phyloP scores from a whole-genome alignment of 129 eudicot species.

The Helichrysum umbraculigerum region DNA sequence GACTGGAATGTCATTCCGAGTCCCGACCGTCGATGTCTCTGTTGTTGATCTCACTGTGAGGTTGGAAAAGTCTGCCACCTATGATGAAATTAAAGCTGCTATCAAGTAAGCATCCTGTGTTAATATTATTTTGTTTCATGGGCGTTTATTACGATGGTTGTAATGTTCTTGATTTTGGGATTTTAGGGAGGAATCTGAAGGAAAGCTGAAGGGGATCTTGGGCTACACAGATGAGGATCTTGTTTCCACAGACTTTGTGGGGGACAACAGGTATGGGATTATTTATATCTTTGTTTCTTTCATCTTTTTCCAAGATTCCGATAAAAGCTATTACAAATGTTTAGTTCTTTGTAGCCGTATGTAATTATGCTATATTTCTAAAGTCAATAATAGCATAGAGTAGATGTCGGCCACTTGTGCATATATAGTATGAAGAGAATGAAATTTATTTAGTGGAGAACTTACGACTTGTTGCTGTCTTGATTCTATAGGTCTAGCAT shows the following conservation, averaged over 20 bases:
- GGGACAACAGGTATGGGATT: slow-evolving; percentile 55
- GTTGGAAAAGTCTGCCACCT: slow-evolving; percentile 69
- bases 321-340: background rate
- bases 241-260: slow-evolving; percentile 81
- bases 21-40: slow-evolving; percentile 88
- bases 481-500: slow-evolving; percentile 64
- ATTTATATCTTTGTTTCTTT: background rate
- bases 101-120: slow-evolving; percentile 54
- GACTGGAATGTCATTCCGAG: slow-evolving; percentile 88
- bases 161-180: background rate
- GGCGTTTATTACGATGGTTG: background rate
- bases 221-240: slow-evolving; percentile 77
- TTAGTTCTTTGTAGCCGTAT: background rate
- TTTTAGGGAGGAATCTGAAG: slow-evolving; percentile 76
- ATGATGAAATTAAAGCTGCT: slow-evolving; percentile 80
- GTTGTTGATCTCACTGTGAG: slow-evolving; percentile 90
- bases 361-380: background rate
- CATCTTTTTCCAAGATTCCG: slow-evolving; percentile 7
- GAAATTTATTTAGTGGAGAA: slow-evolving; percentile 2
- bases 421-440: slow-evolving; percentile 2
- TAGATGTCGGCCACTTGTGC: slow-evolving; percentile 10
- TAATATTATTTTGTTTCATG: background rate
- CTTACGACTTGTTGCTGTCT: background rate
- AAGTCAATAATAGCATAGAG: background rate
- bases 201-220: slow-evolving; percentile 69